Conservation (phyloP, 2,329 filamentous ascomycete species). For the Alternaria solani region DNA sequence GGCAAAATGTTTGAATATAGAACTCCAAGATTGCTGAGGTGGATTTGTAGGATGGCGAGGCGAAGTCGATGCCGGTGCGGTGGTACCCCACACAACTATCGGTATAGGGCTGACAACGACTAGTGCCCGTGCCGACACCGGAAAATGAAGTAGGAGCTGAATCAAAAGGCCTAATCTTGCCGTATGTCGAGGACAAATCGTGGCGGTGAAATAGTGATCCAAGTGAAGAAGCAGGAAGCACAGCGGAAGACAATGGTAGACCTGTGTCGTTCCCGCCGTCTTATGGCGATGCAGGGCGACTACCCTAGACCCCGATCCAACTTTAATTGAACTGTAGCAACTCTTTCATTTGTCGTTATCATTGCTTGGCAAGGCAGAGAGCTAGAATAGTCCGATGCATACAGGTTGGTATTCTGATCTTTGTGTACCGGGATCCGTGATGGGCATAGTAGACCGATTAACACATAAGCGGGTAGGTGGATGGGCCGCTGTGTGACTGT, state of each 20-base stretch:
- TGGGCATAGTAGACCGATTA: slow-evolving; percentile 12
- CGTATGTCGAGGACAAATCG: slow-evolving; percentile 13
- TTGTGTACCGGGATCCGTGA: slow-evolving; percentile 8
- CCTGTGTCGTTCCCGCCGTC: slow-evolving; percentile 22
- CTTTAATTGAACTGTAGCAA: slow-evolving; percentile 12
- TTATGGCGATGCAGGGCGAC: slow-evolving; percentile 22
- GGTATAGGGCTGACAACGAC: slow-evolving; percentile 34
- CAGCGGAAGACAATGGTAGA: slow-evolving; percentile 18
- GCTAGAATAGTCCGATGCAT: slow-evolving; percentile 11
- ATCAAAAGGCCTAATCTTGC: slow-evolving; percentile 8
- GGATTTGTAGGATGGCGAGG: slow-evolving; percentile 24
- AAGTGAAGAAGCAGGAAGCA: slow-evolving; percentile 9
- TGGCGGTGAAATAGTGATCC: slow-evolving; percentile 21
- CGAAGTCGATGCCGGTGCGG: slow-evolving; percentile 24
- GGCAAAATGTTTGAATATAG: slow-evolving; percentile 14
- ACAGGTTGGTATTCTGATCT: slow-evolving; percentile 9
- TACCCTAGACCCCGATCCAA: slow-evolving; percentile 12
- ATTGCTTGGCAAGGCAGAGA: slow-evolving; percentile 22
- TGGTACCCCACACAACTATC: slow-evolving; percentile 25
- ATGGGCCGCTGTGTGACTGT: slow-evolving; percentile 13
- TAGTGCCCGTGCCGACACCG: slow-evolving; percentile 13
- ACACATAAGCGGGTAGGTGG: slow-evolving; percentile 4
- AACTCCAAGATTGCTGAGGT: slow-evolving; percentile 27
- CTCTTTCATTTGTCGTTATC: slow-evolving; percentile 12
- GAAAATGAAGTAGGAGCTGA: slow-evolving; percentile 8